Conservation (phyloP, 495 filamentous ascomycete genomes). For the Neurospora pannonica region DNA sequence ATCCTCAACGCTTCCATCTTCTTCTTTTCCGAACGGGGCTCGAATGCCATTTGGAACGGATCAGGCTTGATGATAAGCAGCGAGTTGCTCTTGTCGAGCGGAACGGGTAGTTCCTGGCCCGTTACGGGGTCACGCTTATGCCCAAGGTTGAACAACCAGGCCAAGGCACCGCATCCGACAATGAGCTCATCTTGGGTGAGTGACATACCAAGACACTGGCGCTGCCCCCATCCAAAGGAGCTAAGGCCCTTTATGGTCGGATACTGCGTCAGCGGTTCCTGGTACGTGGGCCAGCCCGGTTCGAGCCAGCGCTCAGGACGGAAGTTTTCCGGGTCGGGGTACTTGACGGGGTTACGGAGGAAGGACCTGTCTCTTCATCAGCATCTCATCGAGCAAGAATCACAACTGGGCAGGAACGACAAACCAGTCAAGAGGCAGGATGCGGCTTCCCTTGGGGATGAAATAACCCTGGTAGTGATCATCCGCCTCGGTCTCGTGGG, state of each 20-base stretch:
- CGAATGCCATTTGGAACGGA: conserved; percentile 32
- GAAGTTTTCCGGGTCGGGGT: conserved; percentile 42
- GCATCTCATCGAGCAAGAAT: not conserved
- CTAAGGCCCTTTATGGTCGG: conserved; percentile 37
- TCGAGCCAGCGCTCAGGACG: conserved; percentile 42
- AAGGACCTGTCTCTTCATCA: conserved; percentile 19
- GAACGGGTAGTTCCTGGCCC: conserved; percentile 25
- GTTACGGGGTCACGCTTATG: conserved; percentile 24
- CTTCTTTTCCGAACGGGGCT: conserved; percentile 25
- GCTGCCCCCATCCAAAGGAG: conserved; percentile 51
- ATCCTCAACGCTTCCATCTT: conserved; percentile 20
- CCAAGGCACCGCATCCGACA: conserved; percentile 35
- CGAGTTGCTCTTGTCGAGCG: conserved; percentile 33
- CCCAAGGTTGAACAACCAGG: conserved; percentile 41
- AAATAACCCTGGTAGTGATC: conserved; percentile 36
- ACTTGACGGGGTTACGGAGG: conserved; percentile 33
- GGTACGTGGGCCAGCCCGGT: conserved; percentile 43
- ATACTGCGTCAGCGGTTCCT: conserved; percentile 33
- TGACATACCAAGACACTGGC: conserved; percentile 47
- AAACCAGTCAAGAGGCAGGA: conserved; percentile 43
- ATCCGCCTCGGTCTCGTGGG: conserved; percentile 29
- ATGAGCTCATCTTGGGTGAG: conserved; percentile 38
- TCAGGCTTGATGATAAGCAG: conserved; percentile 35
- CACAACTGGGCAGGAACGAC: not conserved
- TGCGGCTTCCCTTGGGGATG: conserved; percentile 35